Base-by-base conservation (phyloP, 148 eudicot genomes). In the Fagopyrum homotropicum region DNA sequence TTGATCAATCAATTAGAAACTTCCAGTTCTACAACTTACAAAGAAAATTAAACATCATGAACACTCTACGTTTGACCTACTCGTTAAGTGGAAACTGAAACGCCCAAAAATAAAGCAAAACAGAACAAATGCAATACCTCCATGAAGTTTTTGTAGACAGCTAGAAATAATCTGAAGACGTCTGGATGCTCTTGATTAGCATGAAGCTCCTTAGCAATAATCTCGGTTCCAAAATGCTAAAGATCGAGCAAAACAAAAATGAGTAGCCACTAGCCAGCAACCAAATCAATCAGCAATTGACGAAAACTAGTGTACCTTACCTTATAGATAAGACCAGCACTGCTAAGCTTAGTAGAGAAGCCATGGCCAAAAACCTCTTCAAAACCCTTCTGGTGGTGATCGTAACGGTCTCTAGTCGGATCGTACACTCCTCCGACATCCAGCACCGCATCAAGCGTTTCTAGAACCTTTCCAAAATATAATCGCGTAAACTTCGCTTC, bases 311-410 rank as follows among this genome's bases (percentile, higher is more conserved):
- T 44, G 14, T 46, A 47, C 15, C 9, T 17, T 45, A 85, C 88
- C 88, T 85, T 85, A 64, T 83, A 85, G 68, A 85, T 80, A 79
- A 83, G 88, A 66, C 88, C 88, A 79, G 88, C 88, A 74, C 84
- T 83, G 52, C 86, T 85, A 68, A 85, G 88, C 69, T 81, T 85
- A 54, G 88, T 79, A 30, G 48, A 71, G 69, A 90, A 92, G 4
- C 95, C 98, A 81, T 87, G 88, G 30, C 97, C 98, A 79, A 93
- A 91, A 81, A 87, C 88, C 88, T 94, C 96, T 10, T 50, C 73
- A 78, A 94, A 94, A 5, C 98, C 98, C 80, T 94, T 91, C 77
- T 94, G 98, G 77, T 94, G 98, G 84, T 94, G 97, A 79, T 94
- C 98, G 60, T 87, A 94, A 2, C 91, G 87, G 45, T 94, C 96